Conservation (phyloP, 2,329 filamentous ascomycete genomes). For the Periconia macrospinosa region DNA sequence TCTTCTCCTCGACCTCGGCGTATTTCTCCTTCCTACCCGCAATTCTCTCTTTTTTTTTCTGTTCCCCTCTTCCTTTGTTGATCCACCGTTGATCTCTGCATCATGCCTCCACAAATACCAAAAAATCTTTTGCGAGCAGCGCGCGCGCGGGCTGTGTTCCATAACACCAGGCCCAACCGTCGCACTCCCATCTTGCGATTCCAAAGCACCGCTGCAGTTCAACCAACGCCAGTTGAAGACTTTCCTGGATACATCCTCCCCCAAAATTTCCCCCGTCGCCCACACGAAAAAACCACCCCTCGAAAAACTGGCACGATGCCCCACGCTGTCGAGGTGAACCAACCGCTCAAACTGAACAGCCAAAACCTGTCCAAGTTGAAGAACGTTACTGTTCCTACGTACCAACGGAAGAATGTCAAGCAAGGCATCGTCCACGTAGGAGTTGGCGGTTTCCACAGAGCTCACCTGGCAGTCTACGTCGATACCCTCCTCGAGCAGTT, state of each 20-base stretch:
- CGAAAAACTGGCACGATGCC: not conserved
- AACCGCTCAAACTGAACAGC: not conserved
- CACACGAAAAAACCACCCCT: not conserved
- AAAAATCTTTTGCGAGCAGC: not conserved
- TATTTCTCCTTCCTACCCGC: not conserved
- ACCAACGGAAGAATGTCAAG: conserved; percentile 26
- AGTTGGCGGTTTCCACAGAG: conserved; percentile 32
- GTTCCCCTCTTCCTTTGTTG: not conserved
- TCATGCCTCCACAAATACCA: not conserved
- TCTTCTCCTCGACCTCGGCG: not conserved
- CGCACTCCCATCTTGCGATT: not conserved
- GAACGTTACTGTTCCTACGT: conserved; percentile 19
- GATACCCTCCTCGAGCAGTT: conserved; percentile 30
- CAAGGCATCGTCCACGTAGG: conserved; percentile 33
- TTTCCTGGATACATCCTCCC: not conserved
- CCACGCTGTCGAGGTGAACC: not conserved
- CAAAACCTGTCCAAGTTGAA: not conserved
- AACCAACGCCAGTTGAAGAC: not conserved
- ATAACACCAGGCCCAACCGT: not conserved
- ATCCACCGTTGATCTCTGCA: not conserved
- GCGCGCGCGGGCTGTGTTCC: not conserved
- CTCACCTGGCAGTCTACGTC: conserved; percentile 31
- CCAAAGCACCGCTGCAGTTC: not conserved
- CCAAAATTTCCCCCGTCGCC: not conserved
- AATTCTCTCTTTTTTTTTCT: not conserved